Evolutionary conservation across 805 yeast genomes (phyloP).

Genomic region (Barnettozyma populi): DNA sequence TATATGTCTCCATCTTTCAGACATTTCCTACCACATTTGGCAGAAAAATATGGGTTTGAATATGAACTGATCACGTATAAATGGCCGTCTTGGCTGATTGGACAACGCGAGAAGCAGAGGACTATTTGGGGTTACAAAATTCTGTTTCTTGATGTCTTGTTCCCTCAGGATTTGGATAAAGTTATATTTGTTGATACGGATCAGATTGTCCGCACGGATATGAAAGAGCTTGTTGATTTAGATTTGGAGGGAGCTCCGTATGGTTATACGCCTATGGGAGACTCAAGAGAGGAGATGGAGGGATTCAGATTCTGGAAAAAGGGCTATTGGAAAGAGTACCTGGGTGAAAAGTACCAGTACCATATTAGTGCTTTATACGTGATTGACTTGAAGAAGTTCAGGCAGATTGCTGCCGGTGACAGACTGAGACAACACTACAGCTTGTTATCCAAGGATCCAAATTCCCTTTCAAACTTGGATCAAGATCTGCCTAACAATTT

Average conservation of each 20-base stretch:
- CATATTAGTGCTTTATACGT: constrained; percentile 84
- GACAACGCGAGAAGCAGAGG: constrained; percentile 73
- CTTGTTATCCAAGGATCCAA: constrained; percentile 69
- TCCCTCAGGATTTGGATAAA: constrained; percentile 70
- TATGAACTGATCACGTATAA: constrained; percentile 78
- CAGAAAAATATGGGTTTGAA: constrained; percentile 54
- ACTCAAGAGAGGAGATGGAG: constrained; percentile 71
- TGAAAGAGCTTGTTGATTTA: constrained; percentile 59
- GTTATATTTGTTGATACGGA: constrained; percentile 86
- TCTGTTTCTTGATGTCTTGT: constrained; percentile 77
- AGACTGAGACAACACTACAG: constrained; percentile 79
- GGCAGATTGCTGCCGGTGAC: constrained; percentile 73
- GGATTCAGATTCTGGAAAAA: constrained; percentile 88
- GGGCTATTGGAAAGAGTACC: constrained; percentile 77
- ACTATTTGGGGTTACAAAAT: constrained; percentile 87
- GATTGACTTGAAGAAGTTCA: constrained; percentile 65
- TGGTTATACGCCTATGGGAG: constrained; percentile 85
- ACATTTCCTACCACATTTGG: constrained; percentile 51
- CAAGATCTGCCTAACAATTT: constrained; percentile 92
- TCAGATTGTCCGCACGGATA: constrained; percentile 71
- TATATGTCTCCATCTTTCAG: constrained; percentile 70
- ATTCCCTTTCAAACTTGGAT: constrained; percentile 75
- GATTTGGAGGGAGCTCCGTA: constrained; percentile 81
- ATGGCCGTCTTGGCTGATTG: constrained; percentile 90
- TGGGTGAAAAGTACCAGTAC: constrained; percentile 49